Conservation (phyloP, 768 basidiomycete genomes). For the Suillus plorans region DNA sequence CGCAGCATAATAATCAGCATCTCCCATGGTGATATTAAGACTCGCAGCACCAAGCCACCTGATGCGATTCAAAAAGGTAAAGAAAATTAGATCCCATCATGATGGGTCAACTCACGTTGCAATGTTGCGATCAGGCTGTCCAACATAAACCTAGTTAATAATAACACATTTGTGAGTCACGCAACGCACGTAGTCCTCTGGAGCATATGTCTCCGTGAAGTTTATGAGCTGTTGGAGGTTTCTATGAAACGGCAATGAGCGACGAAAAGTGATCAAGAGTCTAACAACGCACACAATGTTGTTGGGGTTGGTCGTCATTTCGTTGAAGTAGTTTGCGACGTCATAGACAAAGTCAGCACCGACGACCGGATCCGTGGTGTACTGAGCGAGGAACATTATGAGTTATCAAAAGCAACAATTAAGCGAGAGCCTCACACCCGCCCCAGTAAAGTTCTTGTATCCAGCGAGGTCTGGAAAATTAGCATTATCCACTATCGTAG, state of each 20-base stretch:
- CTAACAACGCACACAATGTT: neutral
- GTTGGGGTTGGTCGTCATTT: slow-evolving; percentile 4
- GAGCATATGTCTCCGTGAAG: neutral
- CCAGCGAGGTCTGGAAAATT: slow-evolving; percentile 1
- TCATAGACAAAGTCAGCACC: slow-evolving; percentile 1
- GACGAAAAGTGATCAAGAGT: neutral
- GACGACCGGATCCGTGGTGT: neutral
- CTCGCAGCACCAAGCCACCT: neutral
- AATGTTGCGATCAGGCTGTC: neutral
- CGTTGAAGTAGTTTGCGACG: neutral
- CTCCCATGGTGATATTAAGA: neutral
- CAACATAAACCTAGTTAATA: neutral
- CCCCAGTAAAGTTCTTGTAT: slow-evolving; percentile 1
- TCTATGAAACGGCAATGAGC: neutral
- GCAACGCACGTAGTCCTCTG: slow-evolving; percentile 1
- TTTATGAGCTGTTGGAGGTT: neutral
- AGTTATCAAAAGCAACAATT: neutral
- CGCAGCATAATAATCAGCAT: neutral
- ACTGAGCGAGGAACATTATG: neutral
- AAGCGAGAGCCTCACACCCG: neutral
- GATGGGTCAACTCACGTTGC: neutral
- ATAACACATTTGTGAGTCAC: neutral
- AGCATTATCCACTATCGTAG: slow-evolving; percentile 2
- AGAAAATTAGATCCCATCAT: neutral
- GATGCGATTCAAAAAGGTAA: neutral